Base-by-base conservation (phyloP, 2,329 filamentous ascomycete genomes). In the Aspergillus transmontanensis region DNA sequence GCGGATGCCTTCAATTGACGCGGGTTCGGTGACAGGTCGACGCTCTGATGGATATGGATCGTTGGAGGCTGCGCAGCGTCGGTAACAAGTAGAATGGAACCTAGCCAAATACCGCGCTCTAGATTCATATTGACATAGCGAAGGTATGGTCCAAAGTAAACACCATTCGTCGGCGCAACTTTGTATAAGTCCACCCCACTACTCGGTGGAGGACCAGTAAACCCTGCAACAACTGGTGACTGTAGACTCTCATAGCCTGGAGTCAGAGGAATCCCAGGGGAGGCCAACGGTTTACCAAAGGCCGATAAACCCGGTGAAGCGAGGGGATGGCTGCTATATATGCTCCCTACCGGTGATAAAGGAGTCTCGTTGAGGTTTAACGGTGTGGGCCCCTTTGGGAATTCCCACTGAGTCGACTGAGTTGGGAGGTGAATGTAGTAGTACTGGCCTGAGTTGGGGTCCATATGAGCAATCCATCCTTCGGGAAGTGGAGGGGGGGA, bases 371-470 rank as follows among this genome's bases (percentile, higher is more conserved):
- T 93, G 67, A 96, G 86, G 66, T 92, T 91, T 59, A 97, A 84
- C 1, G 94, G 94, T 28, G 93, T 97, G 0, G 94, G 94, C 0
- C 94, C 94, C 79, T 97, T 98, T 32, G 95, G 95, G 69, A 98
- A 98, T 73, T 99, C 95, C 95, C 95, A 99, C 75, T 99, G 95
- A 0, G 95, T 99, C 3, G 94, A 93, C 75, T 98, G 95, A 0
- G 92, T 94, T 1, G 94, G 91, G 34, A 99, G 85, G 76, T 99
- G 95, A 64, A 99, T 99, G 74, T 99, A 99, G 78, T 99, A 99
- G 79, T 98, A 99, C 75, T 98, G 94, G 1, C 95, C 95, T 2
- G 94, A 98, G 74, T 91, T 97, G 69, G 93, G 91, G 75, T 99
- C 95, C 5, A 98, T 84, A 76, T 98, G 95, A 23, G 95, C 93